phyloP scores from a whole-genome alignment of 805 yeast species.

The Teunomyces kruisii region DNA sequence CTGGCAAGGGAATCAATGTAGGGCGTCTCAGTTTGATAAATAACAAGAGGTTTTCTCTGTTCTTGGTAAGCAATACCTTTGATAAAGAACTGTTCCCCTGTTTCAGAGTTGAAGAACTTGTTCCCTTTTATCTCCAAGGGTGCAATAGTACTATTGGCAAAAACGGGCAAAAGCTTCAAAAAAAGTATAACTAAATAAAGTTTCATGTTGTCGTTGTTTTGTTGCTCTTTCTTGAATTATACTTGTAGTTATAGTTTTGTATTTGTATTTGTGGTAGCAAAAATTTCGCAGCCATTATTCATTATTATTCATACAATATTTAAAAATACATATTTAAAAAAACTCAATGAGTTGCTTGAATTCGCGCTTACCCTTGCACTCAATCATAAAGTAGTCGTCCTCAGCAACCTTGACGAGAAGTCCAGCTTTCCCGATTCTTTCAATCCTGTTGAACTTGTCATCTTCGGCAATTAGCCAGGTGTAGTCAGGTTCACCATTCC shows the following conservation, averaged over 20 bases:
- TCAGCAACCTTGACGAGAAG: slow-evolving; percentile 33
- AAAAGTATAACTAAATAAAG: too few species aligned
- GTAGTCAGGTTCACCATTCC: slow-evolving; percentile 13
- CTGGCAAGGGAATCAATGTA: too few species aligned
- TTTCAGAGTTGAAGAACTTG: too few species aligned
- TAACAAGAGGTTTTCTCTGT: too few species aligned
- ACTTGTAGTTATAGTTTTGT: too few species aligned
- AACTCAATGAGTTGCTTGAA: slow-evolving; percentile 27
- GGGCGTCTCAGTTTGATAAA: too few species aligned
- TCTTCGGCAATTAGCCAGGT: slow-evolving; percentile 35
- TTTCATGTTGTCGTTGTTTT: slow-evolving; percentile 10
- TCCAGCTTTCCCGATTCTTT: slow-evolving; percentile 45
- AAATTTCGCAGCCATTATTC: not conserved
- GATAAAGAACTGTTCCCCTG: too few species aligned
- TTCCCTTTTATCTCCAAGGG: too few species aligned
- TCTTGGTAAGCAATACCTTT: too few species aligned
- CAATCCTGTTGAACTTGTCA: slow-evolving; percentile 26
- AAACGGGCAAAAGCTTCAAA: too few species aligned
- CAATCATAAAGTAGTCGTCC: slow-evolving; percentile 39
- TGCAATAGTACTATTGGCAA: too few species aligned
- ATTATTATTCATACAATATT: not conserved
- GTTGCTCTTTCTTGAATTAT: not conserved
- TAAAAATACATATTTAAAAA: slow-evolving; percentile 12
- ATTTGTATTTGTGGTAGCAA: not conserved
- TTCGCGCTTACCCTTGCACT: slow-evolving; percentile 44